Base-by-base conservation (phyloP, 495 filamentous ascomycete genomes). In the Aspergillus affinis region DNA sequence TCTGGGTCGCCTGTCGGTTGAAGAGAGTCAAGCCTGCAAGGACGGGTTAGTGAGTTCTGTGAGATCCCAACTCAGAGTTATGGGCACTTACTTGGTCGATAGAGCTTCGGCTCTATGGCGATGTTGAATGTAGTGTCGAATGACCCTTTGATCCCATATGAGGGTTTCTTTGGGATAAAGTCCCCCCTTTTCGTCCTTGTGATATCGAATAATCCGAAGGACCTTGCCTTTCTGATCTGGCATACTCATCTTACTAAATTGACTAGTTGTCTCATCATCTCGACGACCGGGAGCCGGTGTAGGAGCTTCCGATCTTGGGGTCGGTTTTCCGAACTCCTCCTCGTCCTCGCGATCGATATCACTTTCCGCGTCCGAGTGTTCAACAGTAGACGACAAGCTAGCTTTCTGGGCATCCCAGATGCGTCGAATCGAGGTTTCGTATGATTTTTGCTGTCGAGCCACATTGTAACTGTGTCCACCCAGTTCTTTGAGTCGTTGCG, bases 381-480 rank as follows among this genome's bases (percentile, higher is more conserved):
- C 86, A 17, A 84, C 69, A 0, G 74, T 83, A 8, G 86, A 87
- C 0, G 86, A 86, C 9, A 99, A 74, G 58, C 88, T 93, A 21
- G 82, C 78, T 67, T 88, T 88, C 71, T 99, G 94, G 48, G 88
- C 82, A 29, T 90, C 85, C 94, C 94, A 99, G 59, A 98, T 96
- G 18, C 86, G 83, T 20, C 85, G 85, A 58, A 98, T 96, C 12
- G 90, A 88, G 8, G 90, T 84, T 61, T 95, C 92, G 72, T 99
- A 99, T 46, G 88, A 85, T 52, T 83, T 84, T 68, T 97, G 90
- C 72, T 99, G 94, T 55, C 86, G 82, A 59, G 91, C 91, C 57
- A 99, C 94, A 64, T 99, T 99, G 77, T 99, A 99, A 69, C 87
- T 90, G 71, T 99, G 94, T 2, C 94, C 93, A 36, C 92, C 91